Evolutionary conservation across 2,329 filamentous ascomycete genomes (phyloP).

Genomic region (Exophiala sp.): DNA sequence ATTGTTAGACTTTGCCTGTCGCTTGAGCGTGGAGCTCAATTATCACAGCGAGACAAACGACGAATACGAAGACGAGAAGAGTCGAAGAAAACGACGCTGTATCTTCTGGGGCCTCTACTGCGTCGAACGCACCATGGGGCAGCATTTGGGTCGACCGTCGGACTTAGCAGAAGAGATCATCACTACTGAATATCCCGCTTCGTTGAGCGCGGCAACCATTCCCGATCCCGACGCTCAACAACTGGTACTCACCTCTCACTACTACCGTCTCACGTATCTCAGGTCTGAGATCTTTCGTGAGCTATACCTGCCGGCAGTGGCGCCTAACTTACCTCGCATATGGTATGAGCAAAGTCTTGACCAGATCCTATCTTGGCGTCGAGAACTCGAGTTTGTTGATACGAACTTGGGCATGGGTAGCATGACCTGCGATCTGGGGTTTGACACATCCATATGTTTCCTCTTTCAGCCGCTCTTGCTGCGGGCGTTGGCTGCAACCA

Average conservation of each 20-base stretch:
- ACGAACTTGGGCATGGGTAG: conserved; percentile 29
- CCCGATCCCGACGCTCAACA: conserved; percentile 26
- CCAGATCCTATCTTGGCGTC: conserved; percentile 27
- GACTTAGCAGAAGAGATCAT: conserved; percentile 37
- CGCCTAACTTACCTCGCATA: conserved; percentile 26
- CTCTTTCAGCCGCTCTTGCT: conserved; percentile 33
- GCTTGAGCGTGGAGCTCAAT: conserved; percentile 33
- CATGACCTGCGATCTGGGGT: conserved; percentile 33
- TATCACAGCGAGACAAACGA: conserved; percentile 33
- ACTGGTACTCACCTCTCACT: conserved; percentile 31
- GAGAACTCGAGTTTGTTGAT: conserved; percentile 25
- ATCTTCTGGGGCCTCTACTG: conserved; percentile 37
- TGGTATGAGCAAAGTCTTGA: conserved; percentile 31
- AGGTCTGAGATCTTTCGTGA: conserved; percentile 35
- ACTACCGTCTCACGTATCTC: conserved; percentile 36
- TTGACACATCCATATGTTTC: conserved; percentile 33
- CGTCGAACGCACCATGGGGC: conserved; percentile 35
- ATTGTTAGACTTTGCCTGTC: conserved; percentile 31
- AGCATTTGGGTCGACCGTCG: conserved; percentile 36
- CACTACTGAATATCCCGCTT: conserved; percentile 34
- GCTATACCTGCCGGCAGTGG: conserved; percentile 30
- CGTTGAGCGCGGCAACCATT: conserved; percentile 17
- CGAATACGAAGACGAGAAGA: conserved; percentile 28
- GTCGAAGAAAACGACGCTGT: conserved; percentile 27
- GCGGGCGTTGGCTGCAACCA: conserved; percentile 25